A percentile compares a stretch with the other conserved stretches of the same genome.
Conservation (phyloP, 2,329 filamentous ascomycete genomes). For the Trichoderma sp. region DNA sequence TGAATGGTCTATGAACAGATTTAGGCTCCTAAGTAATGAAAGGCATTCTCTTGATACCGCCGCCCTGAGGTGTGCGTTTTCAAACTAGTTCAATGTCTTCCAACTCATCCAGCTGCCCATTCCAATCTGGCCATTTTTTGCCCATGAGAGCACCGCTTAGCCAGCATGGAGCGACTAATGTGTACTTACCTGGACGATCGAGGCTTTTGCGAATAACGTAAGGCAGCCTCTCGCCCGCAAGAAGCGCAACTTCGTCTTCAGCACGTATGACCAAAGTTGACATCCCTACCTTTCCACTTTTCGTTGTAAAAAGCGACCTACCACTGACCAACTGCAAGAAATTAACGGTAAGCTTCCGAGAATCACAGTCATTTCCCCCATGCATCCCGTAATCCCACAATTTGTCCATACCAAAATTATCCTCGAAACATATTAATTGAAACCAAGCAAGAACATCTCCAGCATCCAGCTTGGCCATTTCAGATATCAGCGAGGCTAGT, state of each 20-base stretch:
- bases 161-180: neutral
- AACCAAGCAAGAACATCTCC: neutral
- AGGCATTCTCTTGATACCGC: neutral
- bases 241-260: neutral
- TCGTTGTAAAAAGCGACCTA: neutral
- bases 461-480: neutral
- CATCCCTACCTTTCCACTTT: neutral
- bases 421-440: neutral
- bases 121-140: neutral
- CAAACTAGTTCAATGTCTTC: neutral
- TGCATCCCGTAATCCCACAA: neutral
- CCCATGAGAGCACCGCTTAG: neutral
- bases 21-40: too few relatives aligned
- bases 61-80: neutral
- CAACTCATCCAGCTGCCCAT: neutral
- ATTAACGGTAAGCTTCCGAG: neutral
- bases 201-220: neutral
- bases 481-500: neutral
- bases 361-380: neutral
- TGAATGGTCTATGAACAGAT: neutral
- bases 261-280: neutral
- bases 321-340: neutral
- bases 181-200: neutral
- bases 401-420: neutral
- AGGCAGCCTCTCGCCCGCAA: neutral